Evolutionary conservation across 495 filamentous ascomycete species (phyloP).

Genomic region (Rhizodiscina lignyota): DNA sequence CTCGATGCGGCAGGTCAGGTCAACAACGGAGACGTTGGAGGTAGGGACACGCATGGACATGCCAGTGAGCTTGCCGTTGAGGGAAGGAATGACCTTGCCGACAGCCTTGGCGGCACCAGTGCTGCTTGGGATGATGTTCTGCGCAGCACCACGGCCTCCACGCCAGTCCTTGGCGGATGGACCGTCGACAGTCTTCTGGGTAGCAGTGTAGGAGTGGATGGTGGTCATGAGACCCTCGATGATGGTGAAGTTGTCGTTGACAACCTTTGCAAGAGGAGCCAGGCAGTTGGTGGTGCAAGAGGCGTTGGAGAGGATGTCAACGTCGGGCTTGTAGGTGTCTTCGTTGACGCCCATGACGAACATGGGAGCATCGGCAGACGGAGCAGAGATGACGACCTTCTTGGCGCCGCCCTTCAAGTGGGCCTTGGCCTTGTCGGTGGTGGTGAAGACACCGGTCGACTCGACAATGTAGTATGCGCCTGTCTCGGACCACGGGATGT

Average conservation of each 20-base stretch:
- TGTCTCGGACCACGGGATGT: constrained; percentile 80
- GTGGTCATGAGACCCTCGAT: constrained; percentile 99
- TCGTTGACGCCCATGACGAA: constrained; percentile 99
- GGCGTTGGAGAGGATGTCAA: constrained; percentile 93
- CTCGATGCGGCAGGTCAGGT: constrained; percentile 87
- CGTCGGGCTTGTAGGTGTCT: constrained; percentile 71
- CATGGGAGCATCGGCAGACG: constrained; percentile 98
- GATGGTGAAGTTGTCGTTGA: constrained; percentile 94
- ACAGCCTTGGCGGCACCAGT: constrained; percentile 99
- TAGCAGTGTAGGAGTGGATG: constrained; percentile 98
- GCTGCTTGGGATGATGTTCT: constrained; percentile 99
- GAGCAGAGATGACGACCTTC: constrained; percentile 99
- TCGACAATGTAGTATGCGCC: constrained; percentile 93
- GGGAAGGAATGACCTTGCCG: constrained; percentile 92
- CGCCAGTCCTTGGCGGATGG: constrained; percentile 98
- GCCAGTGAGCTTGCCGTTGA: constrained; percentile 99
- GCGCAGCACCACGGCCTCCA: constrained; percentile 92
- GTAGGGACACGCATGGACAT: constrained; percentile 99
- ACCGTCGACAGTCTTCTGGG: constrained; percentile 98
- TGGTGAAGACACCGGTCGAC: constrained; percentile 99
- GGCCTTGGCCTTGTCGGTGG: constrained; percentile 81
- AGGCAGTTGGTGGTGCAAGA: constrained; percentile 99
- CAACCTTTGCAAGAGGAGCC: constrained; percentile 95
- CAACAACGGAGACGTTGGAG: constrained; percentile 96
- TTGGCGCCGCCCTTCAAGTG: constrained; percentile 98